Evolutionary conservation across 1,284 basidiomycete genomes (phyloP).

Genomic region (Cutaneotrichosporon daszewskae): DNA sequence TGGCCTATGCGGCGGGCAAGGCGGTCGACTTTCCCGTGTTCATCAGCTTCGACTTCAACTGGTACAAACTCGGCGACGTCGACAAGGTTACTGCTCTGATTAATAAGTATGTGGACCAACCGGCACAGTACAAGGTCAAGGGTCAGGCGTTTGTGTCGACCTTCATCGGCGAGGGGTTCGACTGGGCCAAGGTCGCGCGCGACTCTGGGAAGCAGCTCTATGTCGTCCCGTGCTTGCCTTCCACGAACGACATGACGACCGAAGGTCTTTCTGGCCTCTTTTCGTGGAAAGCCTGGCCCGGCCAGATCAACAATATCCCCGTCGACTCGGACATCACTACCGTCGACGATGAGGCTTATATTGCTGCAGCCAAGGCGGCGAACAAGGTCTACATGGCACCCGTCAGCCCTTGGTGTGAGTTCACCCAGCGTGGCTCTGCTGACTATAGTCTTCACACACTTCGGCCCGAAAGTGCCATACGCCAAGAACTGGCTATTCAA

Average conservation of each 20-base stretch:
- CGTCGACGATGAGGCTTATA: slow-evolving; percentile 33
- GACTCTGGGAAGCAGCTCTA: slow-evolving; percentile 30
- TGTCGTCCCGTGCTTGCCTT: slow-evolving; percentile 39
- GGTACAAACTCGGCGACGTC: slow-evolving; percentile 27
- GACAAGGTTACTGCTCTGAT: slow-evolving; percentile 17
- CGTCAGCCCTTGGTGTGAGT: slow-evolving; percentile 44
- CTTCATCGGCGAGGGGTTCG: slow-evolving; percentile 44
- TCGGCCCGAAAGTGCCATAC: slow-evolving; percentile 40
- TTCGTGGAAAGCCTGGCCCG: slow-evolving; percentile 46
- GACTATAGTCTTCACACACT: slow-evolving; percentile 43
- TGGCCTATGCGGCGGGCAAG: slow-evolving; percentile 39
- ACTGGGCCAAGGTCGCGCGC: slow-evolving; percentile 29
- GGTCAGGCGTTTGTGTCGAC: slow-evolving; percentile 41
- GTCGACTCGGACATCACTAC: slow-evolving; percentile 25
- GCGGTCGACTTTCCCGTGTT: slow-evolving; percentile 38
- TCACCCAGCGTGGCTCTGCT: not conserved
- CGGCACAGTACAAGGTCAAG: slow-evolving; percentile 34
- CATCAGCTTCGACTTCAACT: slow-evolving; percentile 48
- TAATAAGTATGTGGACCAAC: slow-evolving; percentile 24
- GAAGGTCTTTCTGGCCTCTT: slow-evolving; percentile 38
- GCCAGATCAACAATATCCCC: slow-evolving; percentile 35
- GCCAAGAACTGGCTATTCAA: slow-evolving; percentile 48
- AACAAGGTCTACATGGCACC: slow-evolving; percentile 45
- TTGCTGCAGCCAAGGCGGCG: slow-evolving; percentile 13
- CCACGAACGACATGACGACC: slow-evolving; percentile 21